Percentiles rank a stretch among this genome's conserved stretches.
Conservation (phyloP, 2,329 filamentous ascomycete genomes). For the Aspergillus chevalieri region DNA sequence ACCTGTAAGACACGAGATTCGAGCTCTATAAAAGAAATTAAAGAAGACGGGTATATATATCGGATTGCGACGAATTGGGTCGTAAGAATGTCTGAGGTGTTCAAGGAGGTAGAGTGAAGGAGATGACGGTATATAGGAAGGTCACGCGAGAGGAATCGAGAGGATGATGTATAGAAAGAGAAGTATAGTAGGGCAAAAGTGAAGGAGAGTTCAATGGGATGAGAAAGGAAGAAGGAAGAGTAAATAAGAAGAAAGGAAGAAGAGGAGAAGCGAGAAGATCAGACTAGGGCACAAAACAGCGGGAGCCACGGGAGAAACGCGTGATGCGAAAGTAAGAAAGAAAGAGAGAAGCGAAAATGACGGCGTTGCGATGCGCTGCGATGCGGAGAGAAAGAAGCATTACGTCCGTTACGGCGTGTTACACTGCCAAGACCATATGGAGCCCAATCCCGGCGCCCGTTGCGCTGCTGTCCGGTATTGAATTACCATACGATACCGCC, state of each 20-base stretch:
- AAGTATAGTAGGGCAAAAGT: conserved; percentile 4
- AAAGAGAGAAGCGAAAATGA: conserved; percentile 4
- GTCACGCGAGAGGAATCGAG: conserved; percentile 4
- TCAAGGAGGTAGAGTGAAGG: conserved; percentile 6
- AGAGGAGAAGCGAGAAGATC: conserved; percentile 9
- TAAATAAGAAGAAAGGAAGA: conserved; percentile 11
- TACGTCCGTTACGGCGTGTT: not conserved
- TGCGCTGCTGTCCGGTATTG: not conserved
- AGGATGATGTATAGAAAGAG: not conserved
- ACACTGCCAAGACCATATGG: not conserved
- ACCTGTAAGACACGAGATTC: conserved; percentile 25
- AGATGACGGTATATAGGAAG: conserved; percentile 7
- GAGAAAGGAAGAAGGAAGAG: conserved; percentile 10
- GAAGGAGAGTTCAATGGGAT: conserved; percentile 9
- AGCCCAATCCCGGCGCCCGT: not conserved
- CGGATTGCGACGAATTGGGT: not conserved
- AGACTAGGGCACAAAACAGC: conserved; percentile 8
- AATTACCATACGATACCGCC: conserved; percentile 13
- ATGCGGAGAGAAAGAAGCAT: conserved; percentile 1
- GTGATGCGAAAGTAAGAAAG: conserved; percentile 3
- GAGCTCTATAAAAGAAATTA: conserved; percentile 4
- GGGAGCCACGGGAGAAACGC: conserved; percentile 5
- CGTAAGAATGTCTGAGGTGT: conserved; percentile 1
- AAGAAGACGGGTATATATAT: not conserved
- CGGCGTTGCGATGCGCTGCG: conserved; percentile 7